Evolutionary conservation across 2,329 filamentous ascomycete species (phyloP).

Genomic region (Fusarium robinianum): DNA sequence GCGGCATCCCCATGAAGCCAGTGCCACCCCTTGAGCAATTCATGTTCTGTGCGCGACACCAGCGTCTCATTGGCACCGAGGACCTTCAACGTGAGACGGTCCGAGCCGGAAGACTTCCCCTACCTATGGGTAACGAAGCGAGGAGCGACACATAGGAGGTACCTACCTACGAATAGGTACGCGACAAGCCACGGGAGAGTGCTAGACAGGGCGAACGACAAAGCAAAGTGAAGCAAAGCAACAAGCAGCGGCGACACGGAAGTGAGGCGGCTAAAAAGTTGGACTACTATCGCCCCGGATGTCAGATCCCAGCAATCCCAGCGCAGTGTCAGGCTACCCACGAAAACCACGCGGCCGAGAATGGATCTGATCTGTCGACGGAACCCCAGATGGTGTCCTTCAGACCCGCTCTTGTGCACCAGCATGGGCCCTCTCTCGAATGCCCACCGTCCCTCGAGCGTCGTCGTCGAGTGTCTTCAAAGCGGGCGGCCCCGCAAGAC

Average conservation of each 20-base stretch:
- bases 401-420: slow-evolving; percentile 25
- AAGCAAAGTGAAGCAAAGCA: no score
- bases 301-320: slow-evolving; percentile 28
- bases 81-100: no score
- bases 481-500: slow-evolving; percentile 24
- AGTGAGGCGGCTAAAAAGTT: slow-evolving; percentile 35
- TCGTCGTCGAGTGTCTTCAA: slow-evolving; percentile 21
- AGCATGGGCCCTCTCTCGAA: slow-evolving; percentile 4
- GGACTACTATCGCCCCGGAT: slow-evolving; percentile 19
- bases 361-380: slow-evolving; percentile 39
- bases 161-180: slow-evolving; percentile 16
- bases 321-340: slow-evolving; percentile 29
- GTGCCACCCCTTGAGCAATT: no score
- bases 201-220: slow-evolving; percentile 13
- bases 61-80: no score
- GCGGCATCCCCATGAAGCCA: no score
- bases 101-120: no score
- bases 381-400: slow-evolving; percentile 35
- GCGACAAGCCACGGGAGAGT: slow-evolving; percentile 17
- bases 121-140: no score
- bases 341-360: slow-evolving; percentile 35
- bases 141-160: no score
- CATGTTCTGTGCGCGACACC: no score
- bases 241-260: slow-evolving; percentile 15
- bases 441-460: slow-evolving; percentile 8